Conservation (phyloP, 2,329 filamentous ascomycete genomes). For the Eutypella sp. region DNA sequence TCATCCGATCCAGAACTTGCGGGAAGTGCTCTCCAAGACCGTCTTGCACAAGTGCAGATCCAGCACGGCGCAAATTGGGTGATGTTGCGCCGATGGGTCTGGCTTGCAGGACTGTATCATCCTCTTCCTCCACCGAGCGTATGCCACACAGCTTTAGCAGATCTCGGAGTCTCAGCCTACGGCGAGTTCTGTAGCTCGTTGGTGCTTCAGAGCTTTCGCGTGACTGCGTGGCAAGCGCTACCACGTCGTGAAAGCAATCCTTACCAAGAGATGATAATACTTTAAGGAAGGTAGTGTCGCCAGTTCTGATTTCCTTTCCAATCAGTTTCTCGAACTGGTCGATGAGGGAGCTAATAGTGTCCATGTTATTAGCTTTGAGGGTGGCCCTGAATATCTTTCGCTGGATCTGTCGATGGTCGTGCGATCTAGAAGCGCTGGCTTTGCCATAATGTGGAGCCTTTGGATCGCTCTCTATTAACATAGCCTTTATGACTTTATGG, state of each 20-base stretch:
- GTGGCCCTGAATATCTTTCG: not conserved
- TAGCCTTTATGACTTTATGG: not conserved
- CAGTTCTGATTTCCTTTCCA: not conserved
- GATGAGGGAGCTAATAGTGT: not conserved
- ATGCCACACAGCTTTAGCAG: not conserved
- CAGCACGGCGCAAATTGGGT: not conserved
- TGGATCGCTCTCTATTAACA: not conserved
- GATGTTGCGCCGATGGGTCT: not conserved
- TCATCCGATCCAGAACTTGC: not conserved
- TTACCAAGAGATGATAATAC: not conserved
- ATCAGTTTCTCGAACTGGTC: not conserved
- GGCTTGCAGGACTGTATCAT: not conserved
- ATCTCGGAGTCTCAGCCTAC: not conserved
- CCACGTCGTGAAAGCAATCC: not conserved
- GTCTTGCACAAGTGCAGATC: not conserved
- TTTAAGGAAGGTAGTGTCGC: not conserved
- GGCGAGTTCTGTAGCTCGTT: not conserved
- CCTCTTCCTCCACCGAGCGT: too few species aligned
- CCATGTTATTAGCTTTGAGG: not conserved
- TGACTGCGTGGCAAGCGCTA: not conserved
- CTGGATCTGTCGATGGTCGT: not conserved
- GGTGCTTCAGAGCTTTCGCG: not conserved
- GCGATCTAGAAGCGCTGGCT: not conserved
- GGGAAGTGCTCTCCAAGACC: not conserved
- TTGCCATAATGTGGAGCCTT: not conserved